Evolutionary conservation across 2,329 filamentous ascomycete genomes (phyloP), one percentile per base, ranked within the genome.

Genomic region (Microdochium paspali): DNA sequence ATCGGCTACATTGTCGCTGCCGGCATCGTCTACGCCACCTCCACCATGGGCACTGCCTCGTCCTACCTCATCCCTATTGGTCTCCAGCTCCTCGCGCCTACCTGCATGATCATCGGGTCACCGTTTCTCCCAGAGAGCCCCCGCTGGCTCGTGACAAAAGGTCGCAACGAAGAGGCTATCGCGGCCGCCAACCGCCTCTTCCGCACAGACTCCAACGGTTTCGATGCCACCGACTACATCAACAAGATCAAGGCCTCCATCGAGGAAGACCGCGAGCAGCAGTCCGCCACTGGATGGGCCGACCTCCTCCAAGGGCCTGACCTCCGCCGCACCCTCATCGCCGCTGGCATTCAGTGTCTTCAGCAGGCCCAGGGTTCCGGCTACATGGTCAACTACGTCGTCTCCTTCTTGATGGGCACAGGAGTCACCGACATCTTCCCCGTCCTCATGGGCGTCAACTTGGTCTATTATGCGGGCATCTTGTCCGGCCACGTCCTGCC

Each of bases 41-140:
- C 35, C 12, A 40, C 35, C 35, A 40, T 40, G 35, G 15, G 12
- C 12, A 18, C 35, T 53, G 51, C 23, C 59, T 58, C 39, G 49
- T 47, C 50, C 4, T 54, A 54, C 28, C 47, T 51, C n/a, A 47
- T 49, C 18, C 49, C 51, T 9, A 50, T 54, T 12, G 44, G 53
- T 28, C 24, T 54, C 32, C 53, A 55, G 45, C 48, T 54, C 42
- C 47, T 49, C 10, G 49, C 52, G 18, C 53, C 72, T 0, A 66
- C 71, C 23, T 66, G 61, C 42, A 51, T 73, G 12, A 67, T 70
- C 0, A 66, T 66, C 1, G 64, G 62, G 2, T 40, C 47, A 2
- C 35, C 43, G 10, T 50, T 53, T 20, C 30, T 57, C 2, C 55
- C 55, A 24, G 51, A 55, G 28, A 52, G 50, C 4, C 53, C 53